These are phyloP conservation scores for Proliferodiscus dingleyae DNA, from an alignment of 2,329 filamentous ascomycete genomes.

Conservation along the genomic window DNA sequence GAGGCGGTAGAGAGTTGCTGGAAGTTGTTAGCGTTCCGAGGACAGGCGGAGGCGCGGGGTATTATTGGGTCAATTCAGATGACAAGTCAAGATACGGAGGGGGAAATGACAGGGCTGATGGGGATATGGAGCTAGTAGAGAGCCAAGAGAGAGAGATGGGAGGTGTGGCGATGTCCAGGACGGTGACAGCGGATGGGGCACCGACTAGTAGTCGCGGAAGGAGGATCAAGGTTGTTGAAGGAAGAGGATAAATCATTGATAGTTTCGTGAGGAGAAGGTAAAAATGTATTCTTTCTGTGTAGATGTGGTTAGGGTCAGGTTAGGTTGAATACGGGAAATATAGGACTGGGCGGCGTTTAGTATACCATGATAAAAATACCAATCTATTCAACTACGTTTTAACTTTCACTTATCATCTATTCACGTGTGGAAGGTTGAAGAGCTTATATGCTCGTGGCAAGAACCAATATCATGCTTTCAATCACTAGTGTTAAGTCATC, in stretches of 20 bases:
- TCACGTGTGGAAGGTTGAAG: no score
- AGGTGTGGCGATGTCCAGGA: constrained; percentile 10
- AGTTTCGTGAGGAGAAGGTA: neutral
- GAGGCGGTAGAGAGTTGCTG: constrained; percentile 22
- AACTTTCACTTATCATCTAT: no score
- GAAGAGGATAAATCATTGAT: neutral
- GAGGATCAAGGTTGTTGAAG: constrained; percentile 24
- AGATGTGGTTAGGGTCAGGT: constrained; percentile 1
- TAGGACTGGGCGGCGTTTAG: no score
- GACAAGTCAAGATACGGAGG: constrained; percentile 9
- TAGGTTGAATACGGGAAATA: no score
- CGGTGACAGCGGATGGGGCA: constrained; percentile 12
- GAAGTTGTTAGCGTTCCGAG: constrained; percentile 19
- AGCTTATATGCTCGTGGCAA: no score
- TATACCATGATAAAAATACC: no score
- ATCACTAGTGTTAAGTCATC: no score
- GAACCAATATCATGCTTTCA: no score
- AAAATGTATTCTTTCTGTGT: neutral
- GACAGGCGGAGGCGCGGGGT: neutral
- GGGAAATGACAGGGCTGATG: constrained; percentile 11
- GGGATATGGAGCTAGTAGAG: constrained; percentile 13
- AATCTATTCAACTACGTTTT: no score
- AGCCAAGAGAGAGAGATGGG: constrained; percentile 15
- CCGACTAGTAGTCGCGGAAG: constrained; percentile 8
- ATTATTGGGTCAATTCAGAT: constrained; percentile 18